Evolutionary conservation across 345 rosid species (phyloP), one percentile per base, ranked within the genome.

Genomic region (Arabis alpina): DNA sequence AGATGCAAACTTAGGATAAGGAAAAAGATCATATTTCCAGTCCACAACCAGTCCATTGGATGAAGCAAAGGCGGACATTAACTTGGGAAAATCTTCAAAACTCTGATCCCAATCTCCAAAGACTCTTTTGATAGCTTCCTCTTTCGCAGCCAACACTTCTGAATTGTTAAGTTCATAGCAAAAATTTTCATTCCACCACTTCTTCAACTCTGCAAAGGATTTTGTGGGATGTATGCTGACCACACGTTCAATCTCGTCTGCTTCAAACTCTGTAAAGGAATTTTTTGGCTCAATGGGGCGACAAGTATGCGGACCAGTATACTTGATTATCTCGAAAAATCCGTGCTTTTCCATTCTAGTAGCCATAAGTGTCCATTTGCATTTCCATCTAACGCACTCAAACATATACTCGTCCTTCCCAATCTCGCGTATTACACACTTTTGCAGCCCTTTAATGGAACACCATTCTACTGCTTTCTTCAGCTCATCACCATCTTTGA

Each of bases 1-100:
- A 1, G 56, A 34, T 9, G 73, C 55, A 36, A 56, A 34, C 2
- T 47, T 1, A 36, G 73, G 27, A 10, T 68, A 24, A 36, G 65
- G 47, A 16, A 57, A 68, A 68, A 8, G 9, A 5, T 58, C 50
- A 6, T 58, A 69, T 0, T 58, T 3, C 73, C 73, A 69, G 6
- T 58, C 57, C 6, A 69, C 50, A 0, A 36, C 0, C 12, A 68
- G 39, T 0, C 64, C 49, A 23, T 57, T 69, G 14, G 65, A 48
- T 3, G 49, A 47, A 0, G 3, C 15, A 0, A 68, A 49, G 2
- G 56, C 73, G 47, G 73, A 3, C 73, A 68, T 47, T 36, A 68
- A 47, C 4, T 68, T 68, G 7, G 73, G 73, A 1, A 57, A 6
- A 6, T 5, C 24, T 36, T 13, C 19, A 52, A 52, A 28, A 27